Base-by-base conservation (phyloP, 2,329 filamentous ascomycete species). In the Cercospora nicotianae region DNA sequence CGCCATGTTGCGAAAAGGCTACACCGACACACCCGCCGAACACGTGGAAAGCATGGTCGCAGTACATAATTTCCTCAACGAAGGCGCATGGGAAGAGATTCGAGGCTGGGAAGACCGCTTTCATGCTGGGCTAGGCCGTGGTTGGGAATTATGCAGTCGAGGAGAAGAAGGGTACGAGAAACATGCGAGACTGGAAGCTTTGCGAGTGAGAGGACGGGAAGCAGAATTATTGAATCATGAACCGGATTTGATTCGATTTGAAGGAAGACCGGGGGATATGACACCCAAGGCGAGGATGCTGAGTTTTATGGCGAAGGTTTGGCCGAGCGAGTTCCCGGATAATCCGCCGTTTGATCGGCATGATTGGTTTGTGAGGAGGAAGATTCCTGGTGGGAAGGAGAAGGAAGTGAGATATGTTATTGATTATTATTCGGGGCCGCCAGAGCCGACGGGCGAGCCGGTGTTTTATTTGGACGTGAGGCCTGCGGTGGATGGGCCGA, bases 41-140 rank as follows among this genome's bases (percentile, higher is more conserved):
- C 93, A 94, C 3, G 94, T 99, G 13, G 94, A 97, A 81, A 90
- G 90, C 76, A 99, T 99, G 95, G 95, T 99, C 5, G 91, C 93
- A 0, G 93, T 98, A 10, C 95, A 99, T 84, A 99, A 99, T 81
- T 98, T 97, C 76, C 81, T 99, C 67, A 99, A 99, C 79, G 95
- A 99, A 80, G 95, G 95, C 71, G 95, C 95, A 7, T 99, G 95
- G 95, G 87, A 87, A 18, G 95, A 99, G 84, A 96, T 99, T 76
- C 86, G 95, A 72, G 91, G 91, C 51, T 98, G 94, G 94, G 95
- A 99, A 83, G 86, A 89, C 65, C 88, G 94, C 63, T 99, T 98
- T 77, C 85, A 87, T 20, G 85, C 86, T 36, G 95, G 95, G 0
- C 80, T 97, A 85, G 90, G 67, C 9, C 70, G 73, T 30, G 79